Conservation (phyloP, 2,329 filamentous ascomycete species). For the Clonostachys sp. region DNA sequence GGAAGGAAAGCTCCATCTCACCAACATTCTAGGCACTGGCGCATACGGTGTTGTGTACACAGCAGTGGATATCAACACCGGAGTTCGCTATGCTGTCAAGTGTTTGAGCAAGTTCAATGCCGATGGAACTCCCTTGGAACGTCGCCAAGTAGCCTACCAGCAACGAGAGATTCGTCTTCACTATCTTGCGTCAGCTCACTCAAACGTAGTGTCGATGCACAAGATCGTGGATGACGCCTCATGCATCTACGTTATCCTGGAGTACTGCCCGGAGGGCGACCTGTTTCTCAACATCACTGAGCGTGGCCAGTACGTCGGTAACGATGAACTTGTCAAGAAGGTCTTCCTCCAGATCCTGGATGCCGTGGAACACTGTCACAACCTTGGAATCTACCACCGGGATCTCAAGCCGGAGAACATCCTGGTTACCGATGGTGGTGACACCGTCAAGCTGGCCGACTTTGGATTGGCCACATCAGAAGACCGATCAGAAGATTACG, state of each 20-base stretch:
- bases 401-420: constrained; percentile 99
- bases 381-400: constrained; percentile 89
- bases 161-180: constrained; percentile 90
- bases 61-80: constrained; percentile 77
- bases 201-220: constrained; percentile 88
- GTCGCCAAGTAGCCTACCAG: constrained; percentile 84
- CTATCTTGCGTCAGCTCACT: constrained; percentile 81
- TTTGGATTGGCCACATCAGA: constrained; percentile 92
- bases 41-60: constrained; percentile 96
- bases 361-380: constrained; percentile 94
- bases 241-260: constrained; percentile 93
- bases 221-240: constrained; percentile 90
- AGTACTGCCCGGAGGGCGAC: constrained; percentile 96
- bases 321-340: constrained; percentile 80
- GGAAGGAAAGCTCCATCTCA: constrained; percentile 78
- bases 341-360: constrained; percentile 95
- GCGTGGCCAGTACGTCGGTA: constrained; percentile 85
- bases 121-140: constrained; percentile 68
- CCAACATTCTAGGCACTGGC: constrained; percentile 81
- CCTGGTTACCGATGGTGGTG: constrained; percentile 80
- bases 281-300: constrained; percentile 98
- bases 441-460: constrained; percentile 92
- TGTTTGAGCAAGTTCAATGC: constrained; percentile 87
- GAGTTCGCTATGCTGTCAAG: constrained; percentile 89
- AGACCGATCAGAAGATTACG: constrained; percentile 84